Base-by-base conservation (phyloP, 2,329 filamentous ascomycete genomes). In the Bipolaris oryzae region DNA sequence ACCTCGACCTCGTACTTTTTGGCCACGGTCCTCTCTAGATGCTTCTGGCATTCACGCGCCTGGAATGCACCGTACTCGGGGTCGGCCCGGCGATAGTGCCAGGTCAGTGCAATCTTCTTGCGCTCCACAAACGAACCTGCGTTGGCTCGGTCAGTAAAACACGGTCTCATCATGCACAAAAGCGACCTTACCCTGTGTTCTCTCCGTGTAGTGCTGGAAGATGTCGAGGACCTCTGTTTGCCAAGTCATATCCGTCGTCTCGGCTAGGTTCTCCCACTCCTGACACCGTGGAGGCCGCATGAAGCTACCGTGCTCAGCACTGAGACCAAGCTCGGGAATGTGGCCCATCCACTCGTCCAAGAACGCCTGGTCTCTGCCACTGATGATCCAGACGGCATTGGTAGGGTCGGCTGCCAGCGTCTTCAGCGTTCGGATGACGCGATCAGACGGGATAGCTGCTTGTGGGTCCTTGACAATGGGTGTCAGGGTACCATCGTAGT, bases 311-410 rank as follows among this genome's bases (percentile, higher is more conserved):
- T 99, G 95, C 79, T 99, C 95, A 1, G 95, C 95, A 68, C 92
- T 96, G 71, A 99, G 89, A n/a, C 95, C 95, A 11, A 99, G 82
- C 71, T 90, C 87, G 1, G 86, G 76, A 63, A 98, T 96, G 77
- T 96, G 89, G n/a, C 94, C 95, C 74, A 98, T 87, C 80, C 94
- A 93, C 64, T 96, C 89, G 64, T 90, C 87, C 57, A 99, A 79
- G 78, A 99, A 99, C 7, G 89, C 89, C 72, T 96, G 92, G 70
- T 98, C 94, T 62, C 95, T 88, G 10, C 95, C 95, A 50, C 91
- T 96, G 70, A 99, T 97, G 73, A 99, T 96, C 95, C 95, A 99
- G n/a, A 99, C 92, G 1, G 87, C 84, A 70, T 98, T 99, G 54
- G 83, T 82, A 15, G 89, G 86, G 72, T 98, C 92, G 0, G 89